Conservation (phyloP, 1,284 basidiomycete species). For the Fomes fomentarius region DNA sequence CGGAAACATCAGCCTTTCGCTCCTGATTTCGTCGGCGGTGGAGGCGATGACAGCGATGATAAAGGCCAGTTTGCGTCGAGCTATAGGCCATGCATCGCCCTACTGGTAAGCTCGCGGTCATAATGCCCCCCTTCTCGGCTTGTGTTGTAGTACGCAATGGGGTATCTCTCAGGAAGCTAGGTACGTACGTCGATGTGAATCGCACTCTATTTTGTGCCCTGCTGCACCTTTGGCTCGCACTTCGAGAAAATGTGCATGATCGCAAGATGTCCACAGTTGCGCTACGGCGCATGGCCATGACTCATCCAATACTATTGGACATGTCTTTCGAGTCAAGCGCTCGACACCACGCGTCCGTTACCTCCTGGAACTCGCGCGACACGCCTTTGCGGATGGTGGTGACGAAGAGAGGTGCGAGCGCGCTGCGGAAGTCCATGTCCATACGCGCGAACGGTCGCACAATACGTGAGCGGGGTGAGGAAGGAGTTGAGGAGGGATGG, state of each 20-base stretch:
- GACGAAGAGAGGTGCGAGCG: slow-evolving; percentile 69
- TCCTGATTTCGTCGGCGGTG: slow-evolving; percentile 50
- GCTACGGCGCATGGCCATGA: too few species aligned
- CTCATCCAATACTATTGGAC: too few species aligned
- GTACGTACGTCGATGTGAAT: too few species aligned
- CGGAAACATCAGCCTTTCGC: slow-evolving; percentile 64
- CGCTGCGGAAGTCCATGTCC: slow-evolving; percentile 81
- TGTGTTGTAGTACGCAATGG: too few species aligned
- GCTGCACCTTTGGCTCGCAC: too few species aligned
- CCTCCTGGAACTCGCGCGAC: slow-evolving; percentile 43
- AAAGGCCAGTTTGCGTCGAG: neutral
- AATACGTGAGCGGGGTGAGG: slow-evolving; percentile 91
- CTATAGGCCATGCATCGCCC: too few species aligned
- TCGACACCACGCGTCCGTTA: slow-evolving; percentile 28
- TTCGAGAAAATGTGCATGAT: too few species aligned
- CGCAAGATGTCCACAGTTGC: too few species aligned
- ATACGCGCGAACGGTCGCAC: slow-evolving; percentile 88
- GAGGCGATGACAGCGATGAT: slow-evolving; percentile 31
- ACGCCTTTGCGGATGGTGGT: slow-evolving; percentile 53
- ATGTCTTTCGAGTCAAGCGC: slow-evolving; percentile 11
- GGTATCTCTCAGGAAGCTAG: too few species aligned
- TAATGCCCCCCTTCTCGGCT: too few species aligned
- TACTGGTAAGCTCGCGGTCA: too few species aligned
- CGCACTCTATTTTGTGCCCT: too few species aligned
- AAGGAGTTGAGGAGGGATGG: slow-evolving; percentile 79